phyloP scores from a whole-genome alignment of 805 yeast genomes.

The Kluyveromyces starmeri region DNA sequence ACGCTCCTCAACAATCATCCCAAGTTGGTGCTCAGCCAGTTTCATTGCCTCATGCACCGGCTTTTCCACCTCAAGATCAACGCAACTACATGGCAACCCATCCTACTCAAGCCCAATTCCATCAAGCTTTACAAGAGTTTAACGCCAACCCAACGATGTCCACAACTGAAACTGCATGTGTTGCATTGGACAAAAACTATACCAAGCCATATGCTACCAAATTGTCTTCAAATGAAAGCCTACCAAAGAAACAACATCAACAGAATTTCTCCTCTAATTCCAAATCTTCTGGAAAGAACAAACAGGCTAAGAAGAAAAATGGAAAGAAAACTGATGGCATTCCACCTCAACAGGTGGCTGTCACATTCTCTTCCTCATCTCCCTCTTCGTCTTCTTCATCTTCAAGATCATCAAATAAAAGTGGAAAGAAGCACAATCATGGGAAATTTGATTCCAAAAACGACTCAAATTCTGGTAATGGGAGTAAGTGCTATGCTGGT shows the following conservation, averaged over 20 bases:
- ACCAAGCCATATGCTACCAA: no score
- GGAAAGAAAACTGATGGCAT: background rate
- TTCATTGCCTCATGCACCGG: background rate
- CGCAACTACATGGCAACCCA: background rate
- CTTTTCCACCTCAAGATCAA: background rate
- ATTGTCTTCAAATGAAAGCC: no score
- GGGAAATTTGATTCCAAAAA: conserved; percentile 1
- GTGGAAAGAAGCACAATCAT: conserved; percentile 3
- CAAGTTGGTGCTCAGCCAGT: background rate
- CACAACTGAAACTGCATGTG: no score
- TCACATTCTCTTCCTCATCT: background rate
- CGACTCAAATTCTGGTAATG: conserved; percentile 1
- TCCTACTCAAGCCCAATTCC: background rate
- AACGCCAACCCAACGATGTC: background rate
- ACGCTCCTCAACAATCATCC: background rate
- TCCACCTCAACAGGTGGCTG: conserved; percentile 5
- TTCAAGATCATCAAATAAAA: background rate
- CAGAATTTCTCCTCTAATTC: background rate
- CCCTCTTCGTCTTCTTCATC: conserved; percentile 1
- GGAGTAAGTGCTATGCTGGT: conserved; percentile 23
- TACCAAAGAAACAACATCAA: background rate
- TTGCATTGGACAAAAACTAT: no score
- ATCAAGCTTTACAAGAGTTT: background rate
- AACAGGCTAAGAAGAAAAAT: conserved; percentile 1
- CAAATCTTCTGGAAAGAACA: background rate